These are phyloP conservation scores for Monosporozyma solicola DNA, from an alignment of 805 yeast genomes.

Conservation along the genomic window DNA sequence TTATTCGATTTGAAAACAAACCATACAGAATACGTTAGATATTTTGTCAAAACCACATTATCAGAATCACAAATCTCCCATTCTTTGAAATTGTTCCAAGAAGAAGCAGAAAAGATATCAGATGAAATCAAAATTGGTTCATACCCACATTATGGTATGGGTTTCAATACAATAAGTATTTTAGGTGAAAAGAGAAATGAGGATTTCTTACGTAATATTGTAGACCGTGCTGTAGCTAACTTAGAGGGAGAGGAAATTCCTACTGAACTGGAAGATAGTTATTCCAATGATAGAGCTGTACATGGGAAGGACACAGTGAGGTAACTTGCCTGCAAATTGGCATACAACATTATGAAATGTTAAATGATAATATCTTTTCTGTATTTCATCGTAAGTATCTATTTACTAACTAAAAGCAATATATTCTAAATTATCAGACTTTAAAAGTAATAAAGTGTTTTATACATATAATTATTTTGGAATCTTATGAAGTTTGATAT, in stretches of 20 bases:
- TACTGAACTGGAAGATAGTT: constrained; percentile 44
- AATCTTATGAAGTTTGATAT: neutral
- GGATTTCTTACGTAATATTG: constrained; percentile 36
- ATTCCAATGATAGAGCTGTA: constrained; percentile 18
- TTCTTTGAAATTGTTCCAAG: constrained; percentile 45
- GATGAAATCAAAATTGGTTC: constrained; percentile 62
- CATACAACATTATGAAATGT: neutral
- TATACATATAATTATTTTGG: neutral
- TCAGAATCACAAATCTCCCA: constrained; percentile 67
- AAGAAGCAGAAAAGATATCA: constrained; percentile 25
- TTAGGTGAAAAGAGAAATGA: constrained; percentile 44
- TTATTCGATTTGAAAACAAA: constrained; percentile 32
- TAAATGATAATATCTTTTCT: neutral
- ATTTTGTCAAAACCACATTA: constrained; percentile 50
- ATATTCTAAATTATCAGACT: neutral
- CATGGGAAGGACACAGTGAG: neutral
- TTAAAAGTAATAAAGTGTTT: neutral
- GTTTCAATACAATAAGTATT: constrained; percentile 62
- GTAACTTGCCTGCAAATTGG: neutral
- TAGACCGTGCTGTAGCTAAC: constrained; percentile 35
- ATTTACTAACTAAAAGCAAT: neutral
- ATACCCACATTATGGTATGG: constrained; percentile 67
- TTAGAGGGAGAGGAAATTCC: constrained; percentile 51
- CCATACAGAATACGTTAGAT: constrained; percentile 33
- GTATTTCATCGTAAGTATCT: neutral